Evolutionary conservation across 371 early-diverging fungal species (phyloP), one percentile per base, ranked within the genome.

Genomic region (Circinella umbellata): DNA sequence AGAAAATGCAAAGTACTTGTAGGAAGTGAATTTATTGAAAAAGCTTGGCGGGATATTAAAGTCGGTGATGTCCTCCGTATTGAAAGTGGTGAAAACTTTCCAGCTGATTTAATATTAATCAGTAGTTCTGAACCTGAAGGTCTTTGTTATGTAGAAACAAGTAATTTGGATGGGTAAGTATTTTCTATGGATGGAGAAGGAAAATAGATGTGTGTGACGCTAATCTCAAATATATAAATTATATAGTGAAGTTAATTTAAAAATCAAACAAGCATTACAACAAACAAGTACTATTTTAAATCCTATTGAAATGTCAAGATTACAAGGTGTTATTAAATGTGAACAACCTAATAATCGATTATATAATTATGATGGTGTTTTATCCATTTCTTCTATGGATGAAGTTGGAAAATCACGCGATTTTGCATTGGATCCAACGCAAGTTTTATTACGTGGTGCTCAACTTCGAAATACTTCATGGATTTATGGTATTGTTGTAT

Each of bases 71-170:
- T 98, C 62, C 85, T 98, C 20, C 85, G 94, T 64, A 84, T 99
- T 13, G 91, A 93, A 62, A 92, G 95, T 73, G 89, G 90, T 46
- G 93, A 97, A 67, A 86, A 91, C 61, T 93, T 99, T 61, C 97
- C 99, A 11, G 99, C 99, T 8, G 99, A 99, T 83, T 76, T 95
- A 57, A 79, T 95, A 3, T 84, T 97, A 54, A 79, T 98, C 10
- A 92, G 96, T 8, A 93, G 94, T 6, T 90, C 93, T 6, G 97
- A 96, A 61, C 91, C 92, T 7, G 94, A 91, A 70, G 92, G 91
- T 11, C 86, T 95, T 46, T 95, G 96, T 76, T 98, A 93, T 80
- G 89, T 98, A 47, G 98, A 99, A 81, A 98, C 99, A 13, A 95
- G 95, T 67, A 95, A 96, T 73, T 80, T 99, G 68, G 98, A 99